These are phyloP conservation scores for Ascochyta rabiei DNA, from an alignment of 2,329 filamentous ascomycete genomes.

Conservation along the genomic window DNA sequence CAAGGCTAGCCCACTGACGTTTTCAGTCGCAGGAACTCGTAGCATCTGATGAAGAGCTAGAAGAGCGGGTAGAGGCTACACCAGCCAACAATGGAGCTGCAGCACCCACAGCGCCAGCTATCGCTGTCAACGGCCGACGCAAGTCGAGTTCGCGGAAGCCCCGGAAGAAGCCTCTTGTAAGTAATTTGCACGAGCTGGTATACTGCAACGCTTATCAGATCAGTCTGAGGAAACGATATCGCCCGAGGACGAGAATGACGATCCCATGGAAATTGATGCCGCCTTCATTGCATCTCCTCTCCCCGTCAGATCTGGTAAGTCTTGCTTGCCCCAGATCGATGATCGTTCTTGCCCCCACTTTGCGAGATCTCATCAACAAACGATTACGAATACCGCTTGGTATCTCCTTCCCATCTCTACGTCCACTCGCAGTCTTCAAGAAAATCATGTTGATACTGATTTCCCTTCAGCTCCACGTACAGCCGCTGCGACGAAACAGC, in stretches of 20 bases:
- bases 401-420: too few relatives aligned
- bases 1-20: slow-evolving; percentile 16
- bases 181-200: slow-evolving; percentile 14
- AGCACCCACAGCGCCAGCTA: slow-evolving; percentile 18
- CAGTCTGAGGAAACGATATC: slow-evolving; percentile 39
- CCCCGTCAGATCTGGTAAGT: slow-evolving; percentile 38
- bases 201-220: background rate
- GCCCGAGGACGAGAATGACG: slow-evolving; percentile 39
- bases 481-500: slow-evolving; percentile 6
- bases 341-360: background rate
- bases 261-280: slow-evolving; percentile 29
- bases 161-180: slow-evolving; percentile 41
- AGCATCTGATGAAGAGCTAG: slow-evolving; percentile 34
- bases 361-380: background rate
- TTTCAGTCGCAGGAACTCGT: slow-evolving; percentile 39
- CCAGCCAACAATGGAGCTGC: slow-evolving; percentile 12
- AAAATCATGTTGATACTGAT: background rate
- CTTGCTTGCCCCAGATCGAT: slow-evolving; percentile 3
- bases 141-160: slow-evolving; percentile 35
- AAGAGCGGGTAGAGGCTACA: slow-evolving; percentile 25
- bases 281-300: slow-evolving; percentile 26
- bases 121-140: slow-evolving; percentile 28
- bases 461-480: slow-evolving; percentile 18
- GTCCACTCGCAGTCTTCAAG: background rate
- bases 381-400: background rate